Base-by-base conservation (phyloP, 192 early-diverging fungal genomes). In the Diversispora epigaea region DNA sequence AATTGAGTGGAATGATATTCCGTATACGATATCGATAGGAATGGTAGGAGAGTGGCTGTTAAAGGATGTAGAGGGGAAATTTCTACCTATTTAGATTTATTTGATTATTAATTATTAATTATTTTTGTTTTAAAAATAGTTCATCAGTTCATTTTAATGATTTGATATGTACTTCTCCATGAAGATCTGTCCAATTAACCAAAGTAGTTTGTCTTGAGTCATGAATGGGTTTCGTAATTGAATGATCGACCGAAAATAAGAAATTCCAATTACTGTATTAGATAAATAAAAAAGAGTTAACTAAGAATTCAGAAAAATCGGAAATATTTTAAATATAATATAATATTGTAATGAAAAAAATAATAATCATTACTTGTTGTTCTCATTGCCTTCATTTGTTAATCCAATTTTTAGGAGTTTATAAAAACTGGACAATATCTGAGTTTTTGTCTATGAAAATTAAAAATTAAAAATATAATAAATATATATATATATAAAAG, bases 21-120 rank as follows among this genome's bases (percentile, higher is more conserved):
- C 39, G 14, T 56, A 22, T 64, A 63, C 41, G 77, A 25, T 40
- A 43, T 21, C 1, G 64, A 78, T 25, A 80, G 43, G 47, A 68
- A 68, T 40, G 83, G 73, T 9, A 79, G 44, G 77, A 57, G 56
- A 61, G 69, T 75, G 55, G 19, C 17, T 12, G 49, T 60, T 49
- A 74, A 41, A 11, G 67, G 25, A 47, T 77, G 56, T n/a, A 67
- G 43, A 63, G 74, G 75, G 67, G 57, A 47, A 40, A 57, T 6
- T 47, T 40, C 41, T 32, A 64, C 73, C 61, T 64, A 47, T 10
- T 14, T 4, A 52, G 39, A 14, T 11, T 49, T 43, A 60, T n/a
- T n/a, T n/a, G n/a, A n/a, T n/a, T n/a, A n/a, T n/a, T n/a, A 8
- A 12, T 12, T 25, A 44, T 44, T 66, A 32, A 66, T 17, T 45